These are phyloP conservation scores for Penicillium sp. DNA, from an alignment of 2,329 filamentous ascomycete genomes.

Conservation along the genomic window DNA sequence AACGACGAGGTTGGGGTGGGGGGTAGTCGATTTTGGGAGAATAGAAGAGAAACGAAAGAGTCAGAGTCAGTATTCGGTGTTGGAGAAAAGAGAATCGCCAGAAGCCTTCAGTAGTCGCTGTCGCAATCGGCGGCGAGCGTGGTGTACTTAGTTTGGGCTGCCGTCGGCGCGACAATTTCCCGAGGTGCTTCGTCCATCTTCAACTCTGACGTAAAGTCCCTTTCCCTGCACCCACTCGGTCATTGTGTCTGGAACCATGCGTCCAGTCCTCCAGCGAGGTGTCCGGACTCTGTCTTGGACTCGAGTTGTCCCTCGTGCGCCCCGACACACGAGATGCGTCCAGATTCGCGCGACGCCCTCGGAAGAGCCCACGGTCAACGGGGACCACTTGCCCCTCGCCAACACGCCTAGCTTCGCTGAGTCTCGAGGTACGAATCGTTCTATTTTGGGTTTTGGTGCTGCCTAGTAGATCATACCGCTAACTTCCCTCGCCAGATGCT, in stretches of 20 bases:
- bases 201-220: conserved; percentile 30
- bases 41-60: background rate
- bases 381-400: conserved; percentile 41
- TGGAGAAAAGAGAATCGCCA: background rate
- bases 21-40: background rate
- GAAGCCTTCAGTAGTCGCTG: conserved; percentile 14
- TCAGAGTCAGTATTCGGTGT: background rate
- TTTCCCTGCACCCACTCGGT: conserved; percentile 8
- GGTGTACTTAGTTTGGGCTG: conserved; percentile 17
- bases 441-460: background rate
- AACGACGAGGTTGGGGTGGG: too few species aligned
- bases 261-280: conserved; percentile 41
- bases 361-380: conserved; percentile 42
- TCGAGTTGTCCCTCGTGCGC: conserved; percentile 33
- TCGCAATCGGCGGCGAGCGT: conserved; percentile 30
- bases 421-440: conserved; percentile 43
- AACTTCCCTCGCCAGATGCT: conserved; percentile 67
- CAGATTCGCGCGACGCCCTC: conserved; percentile 51
- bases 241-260: conserved; percentile 35
- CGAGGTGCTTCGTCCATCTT: conserved; percentile 15
- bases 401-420: conserved; percentile 44
- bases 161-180: conserved; percentile 31
- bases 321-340: conserved; percentile 41
- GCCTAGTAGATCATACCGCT: conserved; percentile 4
- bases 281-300: conserved; percentile 39